Evolutionary conservation across 1,284 basidiomycete species (phyloP).

Genomic region (Leccinum holopus): DNA sequence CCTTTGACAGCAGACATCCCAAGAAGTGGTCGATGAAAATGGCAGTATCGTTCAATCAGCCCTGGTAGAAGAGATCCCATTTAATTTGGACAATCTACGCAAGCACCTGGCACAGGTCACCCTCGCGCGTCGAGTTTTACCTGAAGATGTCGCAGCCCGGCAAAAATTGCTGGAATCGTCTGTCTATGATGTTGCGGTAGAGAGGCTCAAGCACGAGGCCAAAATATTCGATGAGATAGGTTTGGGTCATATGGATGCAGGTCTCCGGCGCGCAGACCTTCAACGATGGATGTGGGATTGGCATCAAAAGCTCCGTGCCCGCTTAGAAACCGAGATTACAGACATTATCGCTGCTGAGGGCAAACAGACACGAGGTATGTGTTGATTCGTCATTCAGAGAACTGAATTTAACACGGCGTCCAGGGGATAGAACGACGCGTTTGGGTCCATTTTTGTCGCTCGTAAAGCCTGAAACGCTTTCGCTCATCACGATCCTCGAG

Average conservation of each 20-base stretch:
- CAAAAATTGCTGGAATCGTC: constrained; percentile 84
- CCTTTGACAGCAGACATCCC: constrained; percentile 15
- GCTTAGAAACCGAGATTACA: constrained; percentile 58
- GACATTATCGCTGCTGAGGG: constrained; percentile 46
- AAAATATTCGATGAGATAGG: constrained; percentile 61
- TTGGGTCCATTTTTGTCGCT: constrained; percentile 72
- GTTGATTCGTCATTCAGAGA: not conserved
- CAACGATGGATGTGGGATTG: constrained; percentile 88
- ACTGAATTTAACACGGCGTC: not conserved
- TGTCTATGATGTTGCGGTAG: constrained; percentile 79
- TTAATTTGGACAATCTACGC: constrained; percentile 70
- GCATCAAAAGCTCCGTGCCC: constrained; percentile 63
- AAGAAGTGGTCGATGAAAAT: constrained; percentile 24
- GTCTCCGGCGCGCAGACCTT: constrained; percentile 54
- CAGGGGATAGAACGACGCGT: constrained; percentile 14
- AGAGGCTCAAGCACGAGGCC: constrained; percentile 68
- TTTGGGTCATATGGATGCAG: constrained; percentile 46
- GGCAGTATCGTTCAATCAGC: constrained; percentile 14
- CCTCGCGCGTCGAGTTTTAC: constrained; percentile 61
- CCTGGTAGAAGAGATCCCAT: constrained; percentile 53
- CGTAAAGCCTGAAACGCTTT: constrained; percentile 77
- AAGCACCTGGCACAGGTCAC: constrained; percentile 63
- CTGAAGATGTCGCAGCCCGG: constrained; percentile 67
- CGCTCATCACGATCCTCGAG: constrained; percentile 89
- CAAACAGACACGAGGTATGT: constrained; percentile 24